Evolutionary conservation across 2,329 filamentous ascomycete species (phyloP), one percentile per base, ranked within the genome.

Genomic region (Cordyceps pruinosa): DNA sequence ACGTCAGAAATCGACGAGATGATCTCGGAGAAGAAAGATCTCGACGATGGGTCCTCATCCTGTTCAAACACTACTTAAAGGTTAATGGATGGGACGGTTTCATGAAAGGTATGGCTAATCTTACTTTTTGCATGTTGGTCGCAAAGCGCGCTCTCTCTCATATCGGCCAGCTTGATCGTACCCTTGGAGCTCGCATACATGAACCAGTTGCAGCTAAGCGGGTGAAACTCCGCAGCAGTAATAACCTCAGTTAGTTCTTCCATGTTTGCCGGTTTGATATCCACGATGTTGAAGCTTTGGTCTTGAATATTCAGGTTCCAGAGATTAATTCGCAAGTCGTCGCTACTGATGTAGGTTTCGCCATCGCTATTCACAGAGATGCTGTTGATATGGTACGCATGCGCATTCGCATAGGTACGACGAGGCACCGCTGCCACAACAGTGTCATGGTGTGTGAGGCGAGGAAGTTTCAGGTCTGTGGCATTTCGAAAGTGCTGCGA

Each of bases 341-440:
- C 94, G 70, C 92, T 97, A 77, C 92, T 97, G 76, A 99, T 97
- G 74, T 97, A 99, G 0, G 94, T 99, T 78, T 99, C 94, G 58
- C 93, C 94, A 72, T 99, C 94, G 70, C 93, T 97, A 79, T 99
- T 99, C 67, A 97, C 94, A n/a, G 94, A 97, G 73, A 99, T 99
- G 79, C 94, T 97, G 79, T 99, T 99, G 83, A 99, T 97, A 75
- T 99, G 94, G 72, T 99, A 99, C 64, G 94, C 94, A 72, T 99
- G 94, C 52, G 94, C 94, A 70, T 99, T 99, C 65, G 94, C 92
- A 72, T 97, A 99, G 39, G 93, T 97, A 75, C 93, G 88, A 66
- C 94, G 87, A 49, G 94, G 94, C 37, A 97, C 93, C 37, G 94
- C 94, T 41, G 94, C 94, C 61, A 99, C 93, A 58, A 99, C 94